These are phyloP conservation scores for Pseudogymnoascus sp. DNA, from an alignment of 2,329 filamentous ascomycete species.

Conservation along the genomic window DNA sequence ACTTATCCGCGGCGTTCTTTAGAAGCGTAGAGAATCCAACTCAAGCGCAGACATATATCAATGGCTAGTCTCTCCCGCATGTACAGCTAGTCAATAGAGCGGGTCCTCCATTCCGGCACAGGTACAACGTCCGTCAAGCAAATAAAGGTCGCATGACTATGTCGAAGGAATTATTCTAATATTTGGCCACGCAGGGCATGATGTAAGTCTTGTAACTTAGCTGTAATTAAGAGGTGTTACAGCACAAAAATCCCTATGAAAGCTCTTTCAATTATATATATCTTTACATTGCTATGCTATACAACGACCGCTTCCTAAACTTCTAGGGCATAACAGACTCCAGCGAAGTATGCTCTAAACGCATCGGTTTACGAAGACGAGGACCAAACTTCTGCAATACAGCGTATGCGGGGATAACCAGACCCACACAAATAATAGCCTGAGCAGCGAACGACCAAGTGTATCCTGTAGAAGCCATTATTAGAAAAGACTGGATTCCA, in stretches of 20 bases:
- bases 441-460: constrained; percentile 28
- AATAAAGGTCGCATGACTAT: neutral
- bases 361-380: constrained; percentile 16
- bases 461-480: constrained; percentile 15
- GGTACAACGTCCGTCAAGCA: neutral
- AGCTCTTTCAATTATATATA: neutral
- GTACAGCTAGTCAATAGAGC: neutral
- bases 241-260: neutral
- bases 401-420: constrained; percentile 21
- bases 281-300: neutral
- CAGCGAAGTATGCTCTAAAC: neutral
- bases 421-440: constrained; percentile 25
- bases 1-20: neutral
- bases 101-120: neutral
- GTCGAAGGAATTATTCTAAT: neutral
- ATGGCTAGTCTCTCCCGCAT: neutral
- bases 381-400: constrained; percentile 23
- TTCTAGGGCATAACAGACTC: neutral
- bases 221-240: neutral
- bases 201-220: neutral
- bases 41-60: neutral
- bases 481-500: neutral
- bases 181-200: neutral
- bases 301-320: neutral
- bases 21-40: neutral